Evolutionary conservation across 2,329 filamentous ascomycete species (phyloP), one percentile per base, ranked within the genome.

Genomic region (Ceratocystis cubensis): DNA sequence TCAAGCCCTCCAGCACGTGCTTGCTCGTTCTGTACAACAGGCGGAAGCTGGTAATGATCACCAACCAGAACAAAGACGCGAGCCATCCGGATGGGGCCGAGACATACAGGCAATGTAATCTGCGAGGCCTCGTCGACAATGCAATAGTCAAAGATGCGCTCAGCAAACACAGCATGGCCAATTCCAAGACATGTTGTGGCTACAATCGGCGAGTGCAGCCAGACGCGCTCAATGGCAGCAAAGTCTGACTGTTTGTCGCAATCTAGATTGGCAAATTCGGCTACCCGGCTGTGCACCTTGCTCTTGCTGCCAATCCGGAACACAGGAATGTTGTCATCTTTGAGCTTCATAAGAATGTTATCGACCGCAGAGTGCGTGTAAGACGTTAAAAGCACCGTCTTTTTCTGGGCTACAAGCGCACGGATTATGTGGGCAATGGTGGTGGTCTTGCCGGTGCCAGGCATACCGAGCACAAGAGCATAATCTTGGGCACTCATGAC

Each of bases 121-220:
- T 99, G 94, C 1, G 92, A 96, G 0, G 94, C 94, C 76, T 99
- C 94, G 70, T 99, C 94, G 3, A 99, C 93, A 69, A 99, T 97
- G 73, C 94, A 99, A 73, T 96, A 97, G 76, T 99, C 94, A 71
- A 99, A 99, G 0, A 87, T 85, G 3, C 94, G 88, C 72, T 93
- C 88, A 66, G 84, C 88, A 76, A 99, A 97, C 7, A 99, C 78
- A 1, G 87, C 82, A 74, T 99, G 94, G 71, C 88, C 93, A 73
- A 96, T 89, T 1, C 92, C 91, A 30, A 99, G 82, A 73, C 94
- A 99, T 0, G 94, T 97, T 0, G 94, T 96, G 3, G 93, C 94
- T 2, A 99, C 94, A 33, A 99, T 86, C 1, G 89, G 89, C 1
- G 89, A 90, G 62, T 87, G 85, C 73, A 94, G 88, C 84, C 94